Percentiles rank a stretch among this genome's conserved stretches.
Conservation (phyloP, 2,329 filamentous ascomycete species). For the Trichophyton mentagrophytes region DNA sequence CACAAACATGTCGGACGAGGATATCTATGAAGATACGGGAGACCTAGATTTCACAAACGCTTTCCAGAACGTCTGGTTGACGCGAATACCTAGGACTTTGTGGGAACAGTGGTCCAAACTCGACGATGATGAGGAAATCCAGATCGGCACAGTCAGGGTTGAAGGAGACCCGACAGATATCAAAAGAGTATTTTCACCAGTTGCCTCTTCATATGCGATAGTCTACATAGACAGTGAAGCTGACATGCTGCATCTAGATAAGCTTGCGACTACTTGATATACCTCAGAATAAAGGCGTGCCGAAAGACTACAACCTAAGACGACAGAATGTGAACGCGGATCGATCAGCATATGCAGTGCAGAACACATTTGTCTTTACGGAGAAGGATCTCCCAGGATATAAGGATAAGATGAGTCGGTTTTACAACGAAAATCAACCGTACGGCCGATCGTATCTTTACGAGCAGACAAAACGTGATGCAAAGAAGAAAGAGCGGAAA, state of each 20-base stretch:
- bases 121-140: conserved; percentile 68
- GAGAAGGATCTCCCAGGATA: conserved; percentile 84
- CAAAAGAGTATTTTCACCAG: conserved; percentile 29
- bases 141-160: conserved; percentile 60
- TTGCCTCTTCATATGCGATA: neutral
- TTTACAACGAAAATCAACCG: conserved; percentile 29
- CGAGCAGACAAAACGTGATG: conserved; percentile 34
- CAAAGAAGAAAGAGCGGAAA: conserved; percentile 35
- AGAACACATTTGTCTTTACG: conserved; percentile 83
- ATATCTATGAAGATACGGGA: conserved; percentile 56
- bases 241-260: conserved; percentile 41
- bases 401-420: conserved; percentile 34
- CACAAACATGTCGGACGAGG: conserved; percentile 44
- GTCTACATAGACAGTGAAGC: neutral
- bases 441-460: conserved; percentile 32
- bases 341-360: conserved; percentile 38
- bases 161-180: conserved; percentile 43
- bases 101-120: conserved; percentile 68
- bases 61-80: conserved; percentile 50
- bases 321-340: conserved; percentile 45
- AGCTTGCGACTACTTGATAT: conserved; percentile 55
- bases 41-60: conserved; percentile 47
- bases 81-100: conserved; percentile 64
- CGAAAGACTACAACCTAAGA: conserved; percentile 76
- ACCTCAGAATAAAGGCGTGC: conserved; percentile 58